Evolutionary conservation across 2,329 filamentous ascomycete species (phyloP).

Genomic region (Exophiala calicioides): DNA sequence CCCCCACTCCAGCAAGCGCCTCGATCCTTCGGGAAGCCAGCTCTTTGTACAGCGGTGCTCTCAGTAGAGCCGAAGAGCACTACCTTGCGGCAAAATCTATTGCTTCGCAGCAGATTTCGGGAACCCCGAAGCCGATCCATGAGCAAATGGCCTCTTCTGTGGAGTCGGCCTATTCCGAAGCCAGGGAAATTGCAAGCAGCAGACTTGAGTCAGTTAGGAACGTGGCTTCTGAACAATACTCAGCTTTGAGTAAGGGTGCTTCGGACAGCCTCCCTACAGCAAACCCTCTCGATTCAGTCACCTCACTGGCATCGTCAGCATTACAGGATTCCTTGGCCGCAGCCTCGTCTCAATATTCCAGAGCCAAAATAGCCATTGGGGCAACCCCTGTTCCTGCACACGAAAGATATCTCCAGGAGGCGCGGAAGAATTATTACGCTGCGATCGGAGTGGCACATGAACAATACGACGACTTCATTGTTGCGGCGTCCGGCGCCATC

Average conservation of each 20-base stretch:
- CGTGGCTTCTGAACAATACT: constrained; percentile 47
- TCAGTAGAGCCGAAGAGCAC: constrained; percentile 66
- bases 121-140: constrained; percentile 68
- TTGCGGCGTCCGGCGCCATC: constrained; percentile 69
- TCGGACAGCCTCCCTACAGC: constrained; percentile 42
- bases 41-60: constrained; percentile 63
- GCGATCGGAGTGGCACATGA: constrained; percentile 76
- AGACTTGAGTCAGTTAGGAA: constrained; percentile 58
- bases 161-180: constrained; percentile 67
- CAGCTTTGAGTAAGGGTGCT: constrained; percentile 39
- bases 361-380: constrained; percentile 66
- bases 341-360: constrained; percentile 71
- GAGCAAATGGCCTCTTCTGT: constrained; percentile 69
- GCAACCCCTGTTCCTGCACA: constrained; percentile 61
- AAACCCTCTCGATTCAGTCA: constrained; percentile 57
- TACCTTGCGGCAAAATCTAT: constrained; percentile 68
- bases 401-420: constrained; percentile 58
- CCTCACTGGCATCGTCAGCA: constrained; percentile 68
- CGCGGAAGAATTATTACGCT: constrained; percentile 72
- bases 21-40: constrained; percentile 41
- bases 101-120: constrained; percentile 67
- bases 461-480: constrained; percentile 73
- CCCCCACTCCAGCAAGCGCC: constrained; percentile 43
- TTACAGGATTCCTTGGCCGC: constrained; percentile 69
- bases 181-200: constrained; percentile 62